Evolutionary conservation across 176 grass and related monocot genomes (phyloP), one percentile per base, ranked within the genome.

Genomic region (Aegilops bicornis): DNA sequence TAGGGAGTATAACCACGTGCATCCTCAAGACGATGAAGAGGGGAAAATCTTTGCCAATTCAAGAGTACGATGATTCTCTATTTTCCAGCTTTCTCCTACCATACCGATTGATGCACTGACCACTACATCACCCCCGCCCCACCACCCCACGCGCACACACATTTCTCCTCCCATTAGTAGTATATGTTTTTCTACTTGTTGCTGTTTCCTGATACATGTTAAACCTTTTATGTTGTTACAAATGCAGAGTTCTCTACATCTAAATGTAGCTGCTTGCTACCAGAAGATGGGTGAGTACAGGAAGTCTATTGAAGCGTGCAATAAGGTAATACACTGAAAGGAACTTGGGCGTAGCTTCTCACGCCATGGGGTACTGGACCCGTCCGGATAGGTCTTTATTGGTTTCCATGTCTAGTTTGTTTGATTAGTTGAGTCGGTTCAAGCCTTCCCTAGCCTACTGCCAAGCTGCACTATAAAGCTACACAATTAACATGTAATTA

Each of bases 41-140:
- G 97, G 97, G 33, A 99, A 99, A 83, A 91, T 99, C 69, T 96
- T 96, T 88, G 87, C 90, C n/a, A 96, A 90, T 91, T 96, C 97
- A 88, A 99, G 97, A 87, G 97, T 96, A 94, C 3, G 91, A 81
- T 47, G 45, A 80, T 84, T 50, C 29, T 64, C 22, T 35, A 17
- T 78, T 87, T 85, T 23, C 61, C 8, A 73, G 31, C 45, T 75
- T 79, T 54, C 19, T 54, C 9, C 43, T 73, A 43, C 65, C 31
- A 45, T 83, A 73, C 10, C 13, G 19, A 64, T 83, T 66, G 58
- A 32, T 77, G 31, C 10, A 15, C 9, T 70, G 71, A 5, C 86
- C 82, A 25, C 42, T 43, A 16, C 19, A 89, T n/a, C 40, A 66
- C 73, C 79, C 9, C 8, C 3, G 8, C 9, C 60, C 60, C 20